Evolutionary conservation across 1,284 basidiomycete genomes (phyloP).

Genomic region (Irpex sp.): DNA sequence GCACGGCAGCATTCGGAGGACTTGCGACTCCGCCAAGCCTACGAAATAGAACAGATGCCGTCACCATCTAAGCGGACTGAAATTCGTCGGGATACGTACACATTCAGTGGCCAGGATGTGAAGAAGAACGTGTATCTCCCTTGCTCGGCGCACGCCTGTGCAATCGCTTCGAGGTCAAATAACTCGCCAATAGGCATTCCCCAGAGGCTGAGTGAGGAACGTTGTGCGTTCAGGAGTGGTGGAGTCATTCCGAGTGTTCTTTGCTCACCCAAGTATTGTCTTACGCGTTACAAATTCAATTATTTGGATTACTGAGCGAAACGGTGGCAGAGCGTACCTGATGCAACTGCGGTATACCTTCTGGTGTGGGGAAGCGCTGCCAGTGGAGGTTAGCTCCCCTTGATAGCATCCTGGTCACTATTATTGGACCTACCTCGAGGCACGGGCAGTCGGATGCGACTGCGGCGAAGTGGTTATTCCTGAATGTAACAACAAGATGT

Average conservation of each 20-base stretch:
- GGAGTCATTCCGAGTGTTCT: conserved; percentile 13
- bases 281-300: conserved; percentile 18
- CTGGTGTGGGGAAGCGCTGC: conserved; percentile 56
- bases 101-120: conserved; percentile 68
- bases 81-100: conserved; percentile 38
- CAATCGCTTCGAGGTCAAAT: conserved; percentile 64
- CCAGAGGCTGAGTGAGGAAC: conserved; percentile 39
- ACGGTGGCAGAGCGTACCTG: conserved; percentile 36
- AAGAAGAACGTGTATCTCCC: conserved; percentile 70
- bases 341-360: conserved; percentile 44
- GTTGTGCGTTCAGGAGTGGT: neutral
- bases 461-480: conserved; percentile 78
- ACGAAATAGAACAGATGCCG: neutral
- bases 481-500: conserved; percentile 20
- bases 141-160: conserved; percentile 50
- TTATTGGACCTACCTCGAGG: conserved; percentile 45
- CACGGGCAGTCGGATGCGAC: conserved; percentile 70
- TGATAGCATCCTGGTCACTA: neutral
- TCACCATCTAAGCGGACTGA: neutral
- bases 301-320: no score
- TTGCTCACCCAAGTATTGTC: conserved; percentile 55
- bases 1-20: conserved; percentile 67
- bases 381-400: neutral
- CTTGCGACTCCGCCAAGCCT: conserved; percentile 68
- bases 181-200: conserved; percentile 74